These are phyloP conservation scores for Puccinia hordei DNA, from an alignment of 1,284 basidiomycete species.

Conservation along the genomic window DNA sequence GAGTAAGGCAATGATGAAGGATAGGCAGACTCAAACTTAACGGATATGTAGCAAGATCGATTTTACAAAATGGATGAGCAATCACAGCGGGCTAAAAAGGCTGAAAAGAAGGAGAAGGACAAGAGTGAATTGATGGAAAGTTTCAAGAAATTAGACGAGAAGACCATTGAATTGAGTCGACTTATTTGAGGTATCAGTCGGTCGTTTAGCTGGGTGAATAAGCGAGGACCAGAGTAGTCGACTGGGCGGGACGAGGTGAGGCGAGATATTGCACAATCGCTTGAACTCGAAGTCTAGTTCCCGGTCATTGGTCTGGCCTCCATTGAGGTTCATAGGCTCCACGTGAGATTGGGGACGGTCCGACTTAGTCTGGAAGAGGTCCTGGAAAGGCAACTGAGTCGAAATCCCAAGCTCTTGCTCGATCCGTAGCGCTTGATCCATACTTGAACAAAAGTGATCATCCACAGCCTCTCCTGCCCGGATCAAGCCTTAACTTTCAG, in stretches of 20 bases:
- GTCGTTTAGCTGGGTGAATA: slow-evolving; percentile 4
- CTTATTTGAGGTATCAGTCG: neutral
- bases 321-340: neutral
- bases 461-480: slow-evolving; percentile 26
- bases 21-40: too few relatives aligned
- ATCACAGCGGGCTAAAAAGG: too few relatives aligned
- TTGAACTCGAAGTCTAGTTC: slow-evolving; percentile 23
- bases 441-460: neutral
- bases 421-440: slow-evolving; percentile 4
- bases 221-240: slow-evolving; percentile 30
- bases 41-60: too few relatives aligned
- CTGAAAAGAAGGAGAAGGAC: neutral
- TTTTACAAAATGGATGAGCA: too few relatives aligned
- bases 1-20: too few relatives aligned
- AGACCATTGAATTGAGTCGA: neutral
- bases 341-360: neutral
- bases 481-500: slow-evolving; percentile 10
- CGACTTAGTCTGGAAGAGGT: slow-evolving; percentile 16
- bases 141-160: neutral
- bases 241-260: slow-evolving; percentile 40
- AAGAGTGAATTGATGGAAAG: neutral
- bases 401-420: slow-evolving; percentile 31
- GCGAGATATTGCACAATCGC: slow-evolving; percentile 12
- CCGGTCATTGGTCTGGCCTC: neutral
- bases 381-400: slow-evolving; percentile 30